Conservation (phyloP, 192 early-diverging fungal genomes). For the Linnemannia hyalina region DNA sequence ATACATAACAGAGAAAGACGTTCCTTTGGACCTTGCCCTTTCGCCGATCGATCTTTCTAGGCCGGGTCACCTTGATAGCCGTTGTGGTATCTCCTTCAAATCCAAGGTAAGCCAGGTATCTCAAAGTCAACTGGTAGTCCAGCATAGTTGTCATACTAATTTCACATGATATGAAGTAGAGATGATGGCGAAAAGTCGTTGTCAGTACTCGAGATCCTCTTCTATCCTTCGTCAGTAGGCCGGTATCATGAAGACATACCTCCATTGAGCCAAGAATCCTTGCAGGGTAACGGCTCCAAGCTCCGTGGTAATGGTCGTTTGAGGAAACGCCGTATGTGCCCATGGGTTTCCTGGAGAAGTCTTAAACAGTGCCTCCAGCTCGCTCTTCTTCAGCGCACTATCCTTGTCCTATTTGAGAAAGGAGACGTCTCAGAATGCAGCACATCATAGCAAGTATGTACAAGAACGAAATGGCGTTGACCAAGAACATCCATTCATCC, state of each 20-base stretch:
- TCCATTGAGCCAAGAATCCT: conserved; percentile 99
- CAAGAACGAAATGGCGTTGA: neutral
- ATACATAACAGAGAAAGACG: conserved; percentile 94
- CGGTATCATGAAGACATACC: conserved; percentile 59
- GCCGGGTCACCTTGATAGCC: conserved; percentile 85
- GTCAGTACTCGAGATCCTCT: conserved; percentile 1
- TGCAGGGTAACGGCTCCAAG: conserved; percentile 93
- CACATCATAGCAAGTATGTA: neutral
- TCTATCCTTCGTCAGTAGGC: neutral
- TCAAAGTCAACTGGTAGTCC: conserved; percentile 89
- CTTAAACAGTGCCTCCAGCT: conserved; percentile 89
- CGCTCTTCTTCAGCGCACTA: conserved; percentile 88
- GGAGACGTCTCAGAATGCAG: neutral
- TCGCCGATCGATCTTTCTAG: conserved; percentile 79
- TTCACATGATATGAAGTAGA: neutral
- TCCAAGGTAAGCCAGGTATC: conserved; percentile 97
- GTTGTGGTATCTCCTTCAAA: conserved; percentile 91
- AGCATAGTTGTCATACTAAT: conserved; percentile 94
- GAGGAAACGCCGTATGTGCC: conserved; percentile 86
- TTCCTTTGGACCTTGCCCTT: conserved; percentile 88
- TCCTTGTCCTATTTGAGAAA: conserved; percentile 83
- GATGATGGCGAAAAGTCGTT: neutral
- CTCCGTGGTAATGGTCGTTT: conserved; percentile 92
- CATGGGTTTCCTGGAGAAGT: conserved; percentile 96
- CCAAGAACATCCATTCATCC: neutral